phyloP scores from a whole-genome alignment of 192 early-diverging fungal genomes.

The Chytriomyces sp. region DNA sequence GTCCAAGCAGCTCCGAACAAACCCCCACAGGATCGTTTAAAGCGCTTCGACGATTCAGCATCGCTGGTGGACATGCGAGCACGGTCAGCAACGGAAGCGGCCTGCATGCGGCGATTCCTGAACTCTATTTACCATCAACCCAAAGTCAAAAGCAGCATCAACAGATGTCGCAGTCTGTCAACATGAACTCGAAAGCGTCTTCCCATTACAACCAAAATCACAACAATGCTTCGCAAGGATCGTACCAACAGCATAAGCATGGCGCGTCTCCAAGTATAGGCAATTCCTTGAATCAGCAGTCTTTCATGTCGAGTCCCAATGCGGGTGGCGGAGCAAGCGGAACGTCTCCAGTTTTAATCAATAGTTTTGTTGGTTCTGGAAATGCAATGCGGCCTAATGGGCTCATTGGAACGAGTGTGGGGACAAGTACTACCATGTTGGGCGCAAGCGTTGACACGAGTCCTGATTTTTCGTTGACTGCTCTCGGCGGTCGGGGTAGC shows the following conservation, averaged over 20 bases:
- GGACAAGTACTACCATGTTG: not conserved
- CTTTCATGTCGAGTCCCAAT: not conserved
- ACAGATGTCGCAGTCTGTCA: not conserved
- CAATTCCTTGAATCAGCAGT: not conserved
- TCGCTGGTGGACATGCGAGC: not conserved
- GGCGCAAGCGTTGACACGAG: not conserved
- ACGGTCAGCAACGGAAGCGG: not conserved
- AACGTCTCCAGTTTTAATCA: conserved; percentile 26
- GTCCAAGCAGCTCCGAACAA: conserved; percentile 5
- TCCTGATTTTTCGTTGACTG: too few species aligned
- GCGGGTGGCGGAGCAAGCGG: not conserved
- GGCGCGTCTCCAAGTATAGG: not conserved
- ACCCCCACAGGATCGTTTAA: conserved; percentile 17
- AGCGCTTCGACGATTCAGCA: not conserved
- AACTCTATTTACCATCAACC: not conserved
- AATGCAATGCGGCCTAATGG: conserved; percentile 37
- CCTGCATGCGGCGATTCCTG: not conserved
- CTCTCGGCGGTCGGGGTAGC: too few species aligned
- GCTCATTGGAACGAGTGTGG: conserved; percentile 16
- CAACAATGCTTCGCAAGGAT: conserved; percentile 1
- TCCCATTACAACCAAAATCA: not conserved
- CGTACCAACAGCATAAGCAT: not conserved
- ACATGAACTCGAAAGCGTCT: not conserved
- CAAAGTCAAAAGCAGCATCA: not conserved
- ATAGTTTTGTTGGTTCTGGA: conserved; percentile 21